Evolutionary conservation across 2,329 filamentous ascomycete species (phyloP).

Genomic region (Pseudocercospora fijiensis): DNA sequence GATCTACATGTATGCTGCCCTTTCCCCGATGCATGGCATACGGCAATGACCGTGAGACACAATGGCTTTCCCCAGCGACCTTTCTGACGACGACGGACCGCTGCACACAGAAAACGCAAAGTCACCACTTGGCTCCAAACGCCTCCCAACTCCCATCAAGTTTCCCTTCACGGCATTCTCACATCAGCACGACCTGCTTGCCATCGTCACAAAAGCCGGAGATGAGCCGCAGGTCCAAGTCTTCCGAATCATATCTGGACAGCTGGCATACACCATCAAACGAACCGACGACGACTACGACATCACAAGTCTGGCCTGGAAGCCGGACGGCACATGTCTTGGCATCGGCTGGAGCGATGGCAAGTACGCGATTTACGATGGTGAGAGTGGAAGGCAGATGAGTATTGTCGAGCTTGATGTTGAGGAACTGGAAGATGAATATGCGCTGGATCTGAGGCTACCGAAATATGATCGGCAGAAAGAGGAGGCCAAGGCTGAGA

Average conservation of each 20-base stretch:
- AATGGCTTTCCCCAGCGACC: not conserved
- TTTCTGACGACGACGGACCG: not conserved
- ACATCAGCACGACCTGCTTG: constrained; percentile 80
- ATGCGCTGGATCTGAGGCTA: constrained; percentile 9
- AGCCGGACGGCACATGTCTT: constrained; percentile 53
- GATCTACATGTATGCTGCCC: no score
- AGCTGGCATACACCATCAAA: constrained; percentile 61
- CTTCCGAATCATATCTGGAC: constrained; percentile 75
- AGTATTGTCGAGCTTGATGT: constrained; percentile 13
- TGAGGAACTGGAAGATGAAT: constrained; percentile 11
- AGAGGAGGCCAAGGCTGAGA: constrained; percentile 9
- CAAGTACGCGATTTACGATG: constrained; percentile 46
- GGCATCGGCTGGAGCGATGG: constrained; percentile 84
- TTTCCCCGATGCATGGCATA: not conserved
- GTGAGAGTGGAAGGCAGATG: constrained; percentile 33
- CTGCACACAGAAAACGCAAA: not conserved
- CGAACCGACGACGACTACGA: constrained; percentile 35
- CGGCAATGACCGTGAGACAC: not conserved
- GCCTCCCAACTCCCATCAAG: constrained; percentile 56
- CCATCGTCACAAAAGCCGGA: constrained; percentile 57
- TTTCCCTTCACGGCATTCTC: constrained; percentile 68
- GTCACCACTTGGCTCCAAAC: constrained; percentile 52
- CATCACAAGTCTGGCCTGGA: constrained; percentile 47
- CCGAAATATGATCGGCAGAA: constrained; percentile 6
- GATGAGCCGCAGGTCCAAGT: constrained; percentile 60